Conservation (phyloP, 2,329 filamentous ascomycete species). For the Chrysosporium keratinophilum region DNA sequence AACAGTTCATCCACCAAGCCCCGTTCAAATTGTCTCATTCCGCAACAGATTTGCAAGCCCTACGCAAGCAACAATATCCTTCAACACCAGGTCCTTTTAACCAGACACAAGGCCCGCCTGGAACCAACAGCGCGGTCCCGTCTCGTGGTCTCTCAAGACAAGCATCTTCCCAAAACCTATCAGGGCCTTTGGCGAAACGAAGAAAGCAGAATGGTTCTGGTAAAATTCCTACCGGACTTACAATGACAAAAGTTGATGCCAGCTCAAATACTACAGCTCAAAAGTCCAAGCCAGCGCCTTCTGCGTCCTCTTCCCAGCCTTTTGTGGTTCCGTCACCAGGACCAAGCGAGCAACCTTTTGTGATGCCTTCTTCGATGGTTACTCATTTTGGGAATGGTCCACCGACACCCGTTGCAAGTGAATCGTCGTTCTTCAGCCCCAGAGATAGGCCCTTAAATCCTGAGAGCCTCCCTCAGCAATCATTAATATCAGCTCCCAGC, state of each 20-base stretch:
- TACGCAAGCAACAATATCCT: slow-evolving; percentile 44
- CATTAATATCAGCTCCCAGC: slow-evolving; percentile 59
- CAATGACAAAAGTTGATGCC: slow-evolving; percentile 70
- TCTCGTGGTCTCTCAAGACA: slow-evolving; percentile 60
- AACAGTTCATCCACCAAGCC: slow-evolving; percentile 27
- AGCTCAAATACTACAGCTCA: slow-evolving; percentile 26
- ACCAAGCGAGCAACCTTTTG: slow-evolving; percentile 39
- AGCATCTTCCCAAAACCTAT: slow-evolving; percentile 56
- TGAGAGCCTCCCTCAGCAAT: slow-evolving; percentile 54
- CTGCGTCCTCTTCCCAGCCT: slow-evolving; percentile 36
- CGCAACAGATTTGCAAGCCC: slow-evolving; percentile 51
- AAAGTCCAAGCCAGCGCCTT: slow-evolving; percentile 31
- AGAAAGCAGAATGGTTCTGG: slow-evolving; percentile 62
- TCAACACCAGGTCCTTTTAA: slow-evolving; percentile 32
- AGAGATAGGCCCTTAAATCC: slow-evolving; percentile 52
- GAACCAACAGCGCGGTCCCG: slow-evolving; percentile 34
- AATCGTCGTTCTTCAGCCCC: slow-evolving; percentile 49
- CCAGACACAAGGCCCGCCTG: slow-evolving; percentile 25
- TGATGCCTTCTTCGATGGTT: slow-evolving; percentile 33
- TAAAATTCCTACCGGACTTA: slow-evolving; percentile 59
- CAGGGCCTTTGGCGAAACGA: slow-evolving; percentile 63
- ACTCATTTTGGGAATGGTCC: slow-evolving; percentile 49
- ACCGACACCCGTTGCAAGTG: slow-evolving; percentile 55
- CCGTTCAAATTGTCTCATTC: slow-evolving; percentile 51
- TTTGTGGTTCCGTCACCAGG: slow-evolving; percentile 28